Conservation (phyloP, 148 eudicot genomes). For the Vaccinium macrocarpon region DNA sequence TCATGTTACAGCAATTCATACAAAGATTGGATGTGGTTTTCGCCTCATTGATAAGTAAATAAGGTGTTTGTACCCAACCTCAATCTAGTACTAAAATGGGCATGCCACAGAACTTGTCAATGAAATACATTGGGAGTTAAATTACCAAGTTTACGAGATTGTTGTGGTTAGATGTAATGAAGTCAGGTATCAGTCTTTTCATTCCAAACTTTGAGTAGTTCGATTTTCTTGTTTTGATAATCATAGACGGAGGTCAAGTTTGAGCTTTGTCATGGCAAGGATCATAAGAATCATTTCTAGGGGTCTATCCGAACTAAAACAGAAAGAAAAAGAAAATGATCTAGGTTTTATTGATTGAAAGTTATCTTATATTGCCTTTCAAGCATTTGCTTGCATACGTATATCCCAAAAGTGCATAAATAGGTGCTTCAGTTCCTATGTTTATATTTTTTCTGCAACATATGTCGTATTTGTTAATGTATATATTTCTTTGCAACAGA, state of each 20-base stretch:
- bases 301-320: background rate
- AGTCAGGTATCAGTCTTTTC: background rate
- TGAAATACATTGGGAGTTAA: background rate
- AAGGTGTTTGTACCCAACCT: background rate
- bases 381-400: background rate
- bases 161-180: background rate
- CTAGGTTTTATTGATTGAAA: background rate
- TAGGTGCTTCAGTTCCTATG: background rate
- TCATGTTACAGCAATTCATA: background rate
- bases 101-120: background rate
- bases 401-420: background rate
- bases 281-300: background rate
- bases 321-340: background rate
- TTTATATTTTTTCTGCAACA: background rate
- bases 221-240: background rate
- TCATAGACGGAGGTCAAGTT: background rate
- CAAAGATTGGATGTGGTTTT: background rate
- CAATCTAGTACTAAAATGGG: background rate
- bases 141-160: background rate
- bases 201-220: background rate
- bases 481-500: constrained; percentile 33
- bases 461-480: background rate
- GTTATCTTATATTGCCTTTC: background rate
- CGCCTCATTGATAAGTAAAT: background rate
- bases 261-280: background rate